These are phyloP conservation scores for Geotrichum ghanense DNA, from an alignment of 805 yeast species.

Conservation along the genomic window DNA sequence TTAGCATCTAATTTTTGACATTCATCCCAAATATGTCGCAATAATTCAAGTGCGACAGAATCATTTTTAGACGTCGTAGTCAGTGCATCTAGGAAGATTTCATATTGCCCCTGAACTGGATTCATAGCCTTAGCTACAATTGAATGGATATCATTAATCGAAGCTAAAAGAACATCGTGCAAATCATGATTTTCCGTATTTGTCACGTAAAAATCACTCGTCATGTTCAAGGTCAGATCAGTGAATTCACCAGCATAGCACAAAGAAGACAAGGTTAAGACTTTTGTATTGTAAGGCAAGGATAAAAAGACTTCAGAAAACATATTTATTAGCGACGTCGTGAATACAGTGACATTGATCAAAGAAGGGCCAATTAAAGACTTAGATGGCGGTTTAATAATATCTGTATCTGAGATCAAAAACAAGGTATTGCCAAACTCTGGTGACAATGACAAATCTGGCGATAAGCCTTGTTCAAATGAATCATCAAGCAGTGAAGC, in stretches of 20 bases:
- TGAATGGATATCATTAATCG: not conserved
- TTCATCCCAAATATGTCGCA: not conserved
- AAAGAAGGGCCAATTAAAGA: not conserved
- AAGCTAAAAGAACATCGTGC: not conserved
- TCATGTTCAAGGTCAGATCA: not conserved
- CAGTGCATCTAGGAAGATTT: not conserved
- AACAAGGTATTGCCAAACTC: not conserved
- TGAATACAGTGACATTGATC: not conserved
- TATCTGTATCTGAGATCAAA: not conserved
- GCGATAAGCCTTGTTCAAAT: not conserved
- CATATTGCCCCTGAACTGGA: not conserved
- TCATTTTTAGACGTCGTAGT: not conserved
- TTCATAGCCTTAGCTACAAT: not conserved
- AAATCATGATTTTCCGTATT: not conserved
- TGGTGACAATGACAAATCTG: not conserved
- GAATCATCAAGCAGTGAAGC: not conserved
- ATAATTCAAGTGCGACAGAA: not conserved
- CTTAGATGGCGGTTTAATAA: not conserved
- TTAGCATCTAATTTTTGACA: not conserved
- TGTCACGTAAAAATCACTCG: not conserved
- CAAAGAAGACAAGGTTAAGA: not conserved
- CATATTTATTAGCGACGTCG: constrained; percentile 1
- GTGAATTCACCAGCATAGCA: not conserved
- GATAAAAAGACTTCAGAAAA: constrained; percentile 1
- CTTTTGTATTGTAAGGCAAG: not conserved